phyloP scores from a whole-genome alignment of 1,284 basidiomycete species.

The Xerocomus amazonicus region DNA sequence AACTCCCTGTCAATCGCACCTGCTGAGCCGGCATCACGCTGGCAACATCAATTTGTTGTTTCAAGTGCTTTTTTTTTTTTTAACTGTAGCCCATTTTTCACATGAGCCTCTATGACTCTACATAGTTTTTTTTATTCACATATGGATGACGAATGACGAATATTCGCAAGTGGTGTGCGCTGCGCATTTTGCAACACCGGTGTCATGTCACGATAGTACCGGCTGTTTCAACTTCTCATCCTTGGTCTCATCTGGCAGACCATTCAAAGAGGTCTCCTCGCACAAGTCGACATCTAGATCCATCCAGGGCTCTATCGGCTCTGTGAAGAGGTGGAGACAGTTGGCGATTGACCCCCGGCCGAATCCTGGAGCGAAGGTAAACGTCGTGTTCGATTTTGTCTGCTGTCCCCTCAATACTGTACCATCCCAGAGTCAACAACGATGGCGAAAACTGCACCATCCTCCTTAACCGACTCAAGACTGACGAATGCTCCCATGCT shows the following conservation, averaged over 20 bases:
- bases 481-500: constrained; percentile 87
- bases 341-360: constrained; percentile 96
- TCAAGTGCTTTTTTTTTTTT: too few species aligned
- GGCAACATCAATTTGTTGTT: too few species aligned
- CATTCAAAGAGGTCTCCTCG: constrained; percentile 89
- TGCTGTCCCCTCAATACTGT: neutral
- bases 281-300: constrained; percentile 96
- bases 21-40: too few species aligned
- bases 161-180: too few species aligned
- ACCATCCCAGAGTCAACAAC: constrained; percentile 97
- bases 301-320: constrained; percentile 96
- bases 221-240: constrained; percentile 97
- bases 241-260: constrained; percentile 97
- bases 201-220: too few species aligned
- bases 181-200: too few species aligned
- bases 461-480: constrained; percentile 92
- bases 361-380: constrained; percentile 86
- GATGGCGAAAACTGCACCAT: constrained; percentile 98
- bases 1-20: too few species aligned
- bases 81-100: too few species aligned
- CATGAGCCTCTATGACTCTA: too few species aligned
- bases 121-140: too few species aligned
- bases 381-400: too few species aligned
- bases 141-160: too few species aligned
- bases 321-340: constrained; percentile 94